Evolutionary conservation across 768 basidiomycete genomes (phyloP), one percentile per base, ranked within the genome.

Genomic region (Lentinula sp.): DNA sequence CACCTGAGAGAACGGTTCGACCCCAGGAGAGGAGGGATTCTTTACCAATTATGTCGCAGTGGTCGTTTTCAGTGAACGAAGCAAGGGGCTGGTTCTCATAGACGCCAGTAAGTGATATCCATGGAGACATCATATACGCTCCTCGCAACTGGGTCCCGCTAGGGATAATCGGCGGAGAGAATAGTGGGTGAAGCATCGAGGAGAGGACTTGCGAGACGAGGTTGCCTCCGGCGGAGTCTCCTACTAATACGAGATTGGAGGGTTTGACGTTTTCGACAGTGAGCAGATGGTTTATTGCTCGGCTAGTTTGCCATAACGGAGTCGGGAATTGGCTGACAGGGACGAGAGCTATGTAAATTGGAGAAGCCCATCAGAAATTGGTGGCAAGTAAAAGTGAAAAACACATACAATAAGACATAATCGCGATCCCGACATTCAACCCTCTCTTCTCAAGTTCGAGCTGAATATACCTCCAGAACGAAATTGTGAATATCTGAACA

Each of bases 111-210:
- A 64, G 64, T 43, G 36, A 76, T 66, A 64, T 48, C 68, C 65
- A 70, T 4, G 67, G 64, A 9, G 78, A 79, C 65, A 78, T 72
- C 58, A 77, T 64, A 58, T 70, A 74, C 2, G 67, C 68, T 6
- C 74, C 73, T 33, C 70, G 66, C 18, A 79, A 50, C 4, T 69
- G 66, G 6, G 72, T 65, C 1, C 61, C 51, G 5, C 43, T 6
- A 5, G 60, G 32, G 10, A 76, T 42, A 20, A 59, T 64, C 2
- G 35, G 37, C 4, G 61, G 51, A 4, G 18, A 35, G 20, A 28
- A 23, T 18, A 61, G 51, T 1, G 63, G 67, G 60, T 69, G 67
- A n/a, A 69, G 66, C 15, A 64, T 52, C 10, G 66, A 64, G 10
- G 66, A 67, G 49, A 69, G 20, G 8, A 69, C 41, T 33, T 67